Evolutionary conservation across 2,329 filamentous ascomycete genomes (phyloP).

Genomic region (Huntiella abstrusa): DNA sequence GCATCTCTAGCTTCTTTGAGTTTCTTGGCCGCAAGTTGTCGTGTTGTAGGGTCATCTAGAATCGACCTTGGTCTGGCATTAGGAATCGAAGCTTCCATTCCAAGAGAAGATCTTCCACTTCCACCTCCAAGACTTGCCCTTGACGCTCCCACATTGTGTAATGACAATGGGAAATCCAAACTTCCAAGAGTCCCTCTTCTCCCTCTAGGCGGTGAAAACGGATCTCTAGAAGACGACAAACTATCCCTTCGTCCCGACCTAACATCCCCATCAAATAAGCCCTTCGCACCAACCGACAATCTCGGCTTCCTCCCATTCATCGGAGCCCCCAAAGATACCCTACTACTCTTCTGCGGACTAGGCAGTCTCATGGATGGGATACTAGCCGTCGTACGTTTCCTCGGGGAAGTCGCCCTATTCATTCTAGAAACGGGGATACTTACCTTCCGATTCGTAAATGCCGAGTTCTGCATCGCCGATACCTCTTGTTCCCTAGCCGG

Average conservation of each 20-base stretch:
- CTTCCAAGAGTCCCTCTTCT: neutral
- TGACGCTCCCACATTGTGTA: neutral
- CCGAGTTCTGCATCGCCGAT: slow-evolving; percentile 3
- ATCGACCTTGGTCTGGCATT: slow-evolving; percentile 1
- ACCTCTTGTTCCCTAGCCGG: slow-evolving; percentile 3
- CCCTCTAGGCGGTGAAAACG: neutral
- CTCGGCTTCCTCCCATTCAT: no score
- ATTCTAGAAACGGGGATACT: slow-evolving; percentile 20
- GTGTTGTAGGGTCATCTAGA: slow-evolving; percentile 40
- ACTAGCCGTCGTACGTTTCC: slow-evolving; percentile 1
- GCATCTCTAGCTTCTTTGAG: slow-evolving; percentile 57
- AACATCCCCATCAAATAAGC: no score
- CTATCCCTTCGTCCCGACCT: neutral
- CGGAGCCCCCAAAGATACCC: no score
- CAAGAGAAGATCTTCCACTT: neutral
- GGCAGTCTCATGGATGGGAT: slow-evolving; percentile 14
- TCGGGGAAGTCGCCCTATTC: neutral
- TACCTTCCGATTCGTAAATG: slow-evolving; percentile 20
- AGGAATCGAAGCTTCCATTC: neutral
- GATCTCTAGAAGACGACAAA: slow-evolving; percentile 7
- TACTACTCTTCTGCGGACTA: no score
- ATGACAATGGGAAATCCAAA: neutral
- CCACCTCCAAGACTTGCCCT: neutral
- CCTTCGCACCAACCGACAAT: no score
- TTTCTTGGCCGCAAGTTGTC: slow-evolving; percentile 51